Base-by-base conservation (phyloP, 495 filamentous ascomycete species). In the Clohesyomyces aquaticus region DNA sequence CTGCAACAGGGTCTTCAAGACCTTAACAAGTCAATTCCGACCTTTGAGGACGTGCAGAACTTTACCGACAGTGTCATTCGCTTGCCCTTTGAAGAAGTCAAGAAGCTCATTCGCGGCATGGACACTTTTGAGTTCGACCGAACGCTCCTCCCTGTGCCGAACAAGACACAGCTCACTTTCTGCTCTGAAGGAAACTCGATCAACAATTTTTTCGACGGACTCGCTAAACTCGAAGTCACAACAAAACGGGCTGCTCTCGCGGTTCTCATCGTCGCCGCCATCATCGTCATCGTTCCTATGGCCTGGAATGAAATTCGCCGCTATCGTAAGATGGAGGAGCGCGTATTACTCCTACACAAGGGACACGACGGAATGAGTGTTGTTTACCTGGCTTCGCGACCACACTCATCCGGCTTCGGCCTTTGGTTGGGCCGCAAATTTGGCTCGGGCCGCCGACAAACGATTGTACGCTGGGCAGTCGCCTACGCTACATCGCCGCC, bases 401-500 rank as follows among this genome's bases (percentile, higher is more conserved):
- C 93, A 4, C 83, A 86, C 62, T 88, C 90, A 0, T 81, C 88
- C 1, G 80, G 81, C 4, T 70, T 80, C 6, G 94, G 94, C 27
- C 83, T 96, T 71, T 87, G 84, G 76, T 68, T 88, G 14, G 86
- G 91, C n/a, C 79, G 80, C 14, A 78, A 77, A n/a, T 88, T 93
- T 75, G 83, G 79, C 59, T 83, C 83, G 50, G 82, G 81, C 42
- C 88, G 87, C 60, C 81, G 83, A 26, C 87, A 90, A 67, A 82
- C 87, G 18, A 77, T 95, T 11, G 81, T 85, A 1, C 85, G 94
- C 27, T 98, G 94, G 94, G 83, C 84, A 29, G 78, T 96, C 53
- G 88, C 93, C 16, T 98, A 98, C 72, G 83, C 83, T 16, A 98
- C 94, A 1, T 89, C 93, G 3, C 73, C 88, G 0, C 87, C 92